Conservation (phyloP, 2,329 filamentous ascomycete species). For the Talaromyces sp. region DNA sequence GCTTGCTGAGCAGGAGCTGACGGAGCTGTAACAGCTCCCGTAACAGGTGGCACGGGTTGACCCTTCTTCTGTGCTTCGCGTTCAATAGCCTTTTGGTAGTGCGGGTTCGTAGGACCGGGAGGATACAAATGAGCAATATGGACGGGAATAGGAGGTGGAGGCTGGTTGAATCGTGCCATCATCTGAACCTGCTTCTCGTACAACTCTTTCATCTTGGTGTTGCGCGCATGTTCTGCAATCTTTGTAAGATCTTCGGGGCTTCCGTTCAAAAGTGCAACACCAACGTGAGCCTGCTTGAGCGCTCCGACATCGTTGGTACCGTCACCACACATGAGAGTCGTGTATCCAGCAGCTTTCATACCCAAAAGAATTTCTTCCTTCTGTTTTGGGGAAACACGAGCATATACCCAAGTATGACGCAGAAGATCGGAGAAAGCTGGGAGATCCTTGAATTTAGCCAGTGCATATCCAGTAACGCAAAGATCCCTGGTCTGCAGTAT, state of each 20-base stretch:
- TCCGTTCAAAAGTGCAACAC: conserved; percentile 92
- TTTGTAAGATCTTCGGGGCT: conserved; percentile 85
- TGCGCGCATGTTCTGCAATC: conserved; percentile 89
- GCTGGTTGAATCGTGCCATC: conserved; percentile 95
- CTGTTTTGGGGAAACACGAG: conserved; percentile 95
- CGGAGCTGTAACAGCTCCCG: conserved; percentile 58
- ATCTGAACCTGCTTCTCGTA: conserved; percentile 93
- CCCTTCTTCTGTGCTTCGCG: conserved; percentile 79
- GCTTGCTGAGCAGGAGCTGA: conserved; percentile 56
- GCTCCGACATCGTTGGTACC: conserved; percentile 98
- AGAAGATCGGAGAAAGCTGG: conserved; percentile 72
- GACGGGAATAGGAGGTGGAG: conserved; percentile 83
- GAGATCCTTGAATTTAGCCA: conserved; percentile 83
- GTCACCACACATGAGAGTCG: conserved; percentile 97
- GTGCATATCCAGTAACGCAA: conserved; percentile 90
- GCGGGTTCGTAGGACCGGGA: conserved; percentile 84
- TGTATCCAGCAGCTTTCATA: conserved; percentile 94
- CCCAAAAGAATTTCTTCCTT: conserved; percentile 98
- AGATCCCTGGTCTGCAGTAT: conserved; percentile 86
- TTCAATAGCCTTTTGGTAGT: conserved; percentile 88
- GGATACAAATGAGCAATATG: conserved; percentile 93
- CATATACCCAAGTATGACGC: conserved; percentile 94
- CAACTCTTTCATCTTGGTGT: conserved; percentile 96
- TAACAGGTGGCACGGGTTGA: conserved; percentile 52
- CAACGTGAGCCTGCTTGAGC: conserved; percentile 95